phyloP scores from a whole-genome alignment of 2,329 filamentous ascomycete genomes.

The Colletotrichum sp. region DNA sequence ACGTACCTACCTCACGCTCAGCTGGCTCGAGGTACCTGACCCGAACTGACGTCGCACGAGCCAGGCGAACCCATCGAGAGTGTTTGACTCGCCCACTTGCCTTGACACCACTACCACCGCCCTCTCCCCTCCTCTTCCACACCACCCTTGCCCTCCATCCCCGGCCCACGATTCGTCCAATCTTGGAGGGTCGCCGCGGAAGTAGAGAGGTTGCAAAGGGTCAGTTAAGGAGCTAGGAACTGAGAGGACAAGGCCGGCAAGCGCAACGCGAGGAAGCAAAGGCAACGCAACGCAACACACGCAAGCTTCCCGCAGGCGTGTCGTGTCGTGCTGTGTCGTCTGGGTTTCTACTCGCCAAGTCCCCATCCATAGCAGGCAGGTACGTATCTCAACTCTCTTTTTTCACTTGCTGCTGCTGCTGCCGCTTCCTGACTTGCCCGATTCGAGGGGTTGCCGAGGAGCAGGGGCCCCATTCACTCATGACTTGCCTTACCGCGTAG shows the following conservation, averaged over 20 bases:
- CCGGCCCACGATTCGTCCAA: not conserved
- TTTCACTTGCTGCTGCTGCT: not conserved
- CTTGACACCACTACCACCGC: not conserved
- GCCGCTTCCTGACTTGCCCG: not conserved
- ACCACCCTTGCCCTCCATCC: not conserved
- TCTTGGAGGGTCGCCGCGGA: conserved; percentile 4
- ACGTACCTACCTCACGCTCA: not conserved
- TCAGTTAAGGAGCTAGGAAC: not conserved
- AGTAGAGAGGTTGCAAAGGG: not conserved
- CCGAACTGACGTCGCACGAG: conserved; percentile 14
- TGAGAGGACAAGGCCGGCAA: conserved; percentile 7
- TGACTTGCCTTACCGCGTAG: not conserved
- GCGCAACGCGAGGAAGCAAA: not conserved
- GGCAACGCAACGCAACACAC: conserved; percentile 1
- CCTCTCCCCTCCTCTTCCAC: not conserved
- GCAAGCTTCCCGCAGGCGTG: not conserved
- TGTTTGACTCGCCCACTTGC: conserved; percentile 13
- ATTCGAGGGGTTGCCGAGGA: conserved; percentile 3
- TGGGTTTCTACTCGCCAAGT: conserved; percentile 6
- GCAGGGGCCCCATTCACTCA: not conserved
- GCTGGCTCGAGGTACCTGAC: conserved; percentile 12
- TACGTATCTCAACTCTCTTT: conserved; percentile 10
- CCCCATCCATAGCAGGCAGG: not conserved
- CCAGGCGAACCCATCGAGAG: not conserved
- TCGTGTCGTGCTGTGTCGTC: not conserved